These are phyloP conservation scores for Paxillus ammoniavirescens DNA, from an alignment of 768 basidiomycete genomes.

Conservation along the genomic window DNA sequence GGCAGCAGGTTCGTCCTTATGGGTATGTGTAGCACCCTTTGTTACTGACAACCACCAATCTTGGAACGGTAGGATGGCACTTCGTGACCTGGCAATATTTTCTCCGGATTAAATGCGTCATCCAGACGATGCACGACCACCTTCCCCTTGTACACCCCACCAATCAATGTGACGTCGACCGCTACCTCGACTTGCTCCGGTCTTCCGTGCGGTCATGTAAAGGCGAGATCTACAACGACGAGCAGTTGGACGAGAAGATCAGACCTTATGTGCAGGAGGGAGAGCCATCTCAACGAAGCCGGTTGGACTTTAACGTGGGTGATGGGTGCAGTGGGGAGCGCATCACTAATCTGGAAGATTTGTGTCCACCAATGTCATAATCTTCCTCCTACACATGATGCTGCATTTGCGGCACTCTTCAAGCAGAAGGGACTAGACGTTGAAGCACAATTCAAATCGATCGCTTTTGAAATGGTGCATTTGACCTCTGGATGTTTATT, in stretches of 20 bases:
- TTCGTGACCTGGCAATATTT: conserved; percentile 13
- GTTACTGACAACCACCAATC: too few relatives aligned
- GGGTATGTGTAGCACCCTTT: not conserved
- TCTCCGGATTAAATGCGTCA: conserved; percentile 11
- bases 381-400: not conserved
- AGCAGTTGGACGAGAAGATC: conserved; percentile 21
- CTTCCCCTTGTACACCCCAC: conserved; percentile 11
- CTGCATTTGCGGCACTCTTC: conserved; percentile 22
- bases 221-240: conserved; percentile 13
- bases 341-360: conserved; percentile 24
- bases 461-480: conserved; percentile 28
- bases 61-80: conserved; percentile 18
- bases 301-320: conserved; percentile 17
- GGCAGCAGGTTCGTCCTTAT: conserved; percentile 29
- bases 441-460: conserved; percentile 22
- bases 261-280: conserved; percentile 20
- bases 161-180: conserved; percentile 22
- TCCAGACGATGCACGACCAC: conserved; percentile 21
- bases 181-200: conserved; percentile 23
- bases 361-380: not conserved
- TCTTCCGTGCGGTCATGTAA: conserved; percentile 9
- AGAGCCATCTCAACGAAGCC: conserved; percentile 26
- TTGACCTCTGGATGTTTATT: too few relatives aligned
- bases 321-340: conserved; percentile 20
- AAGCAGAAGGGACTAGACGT: conserved; percentile 25